Evolutionary conservation across 108 stramenopile genomes (phyloP), one percentile per base, ranked within the genome.

Genomic region (Chaetoceros muelleri): DNA sequence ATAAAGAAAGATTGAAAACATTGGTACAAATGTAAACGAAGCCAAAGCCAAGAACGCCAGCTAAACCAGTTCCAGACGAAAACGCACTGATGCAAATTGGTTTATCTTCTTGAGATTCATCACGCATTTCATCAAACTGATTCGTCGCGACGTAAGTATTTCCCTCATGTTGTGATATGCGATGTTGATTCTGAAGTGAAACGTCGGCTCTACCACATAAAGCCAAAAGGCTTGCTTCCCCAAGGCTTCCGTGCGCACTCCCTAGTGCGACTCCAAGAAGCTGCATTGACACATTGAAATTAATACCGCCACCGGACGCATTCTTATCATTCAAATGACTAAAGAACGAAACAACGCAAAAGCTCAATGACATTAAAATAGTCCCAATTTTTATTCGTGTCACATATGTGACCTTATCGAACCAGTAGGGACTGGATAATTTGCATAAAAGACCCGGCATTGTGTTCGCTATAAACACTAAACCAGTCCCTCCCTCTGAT

Each of bases 151-250:
- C 21, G n/a, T n/a, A n/a, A 52, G 30, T 7, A 23, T 61, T 48
- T 30, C 52, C 62, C 30, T 55, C 28, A 48, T 40, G 27, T 13
- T 47, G 24, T 1, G 22, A 45, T 18, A 52, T 34, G 53, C 44
- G 19, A 20, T 48, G 16, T 0, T 55, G 10, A 18, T 49, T 20
- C 44, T 55, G n/a, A 40, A 21, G 31, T 21, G 19, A 44, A 48
- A 53, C 58, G 65, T 79, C 73, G 27, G 65, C 70, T 56, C 69
- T 78, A 2, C 82, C 78, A 3, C 89, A 81, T 52, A 93, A 60
- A 19, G 90, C 93, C 50, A 95, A 71, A 55, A 91, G 52, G 0
- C 81, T 81, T 3, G 91, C 80, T 71, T 95, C 94, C 17, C 95
- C 95, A 54, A 96, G 58, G 16, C 86, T 86, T 24, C 72, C 58